These are phyloP conservation scores for Aspergillus sp. DNA, from an alignment of 2,329 filamentous ascomycete species.

Conservation along the genomic window DNA sequence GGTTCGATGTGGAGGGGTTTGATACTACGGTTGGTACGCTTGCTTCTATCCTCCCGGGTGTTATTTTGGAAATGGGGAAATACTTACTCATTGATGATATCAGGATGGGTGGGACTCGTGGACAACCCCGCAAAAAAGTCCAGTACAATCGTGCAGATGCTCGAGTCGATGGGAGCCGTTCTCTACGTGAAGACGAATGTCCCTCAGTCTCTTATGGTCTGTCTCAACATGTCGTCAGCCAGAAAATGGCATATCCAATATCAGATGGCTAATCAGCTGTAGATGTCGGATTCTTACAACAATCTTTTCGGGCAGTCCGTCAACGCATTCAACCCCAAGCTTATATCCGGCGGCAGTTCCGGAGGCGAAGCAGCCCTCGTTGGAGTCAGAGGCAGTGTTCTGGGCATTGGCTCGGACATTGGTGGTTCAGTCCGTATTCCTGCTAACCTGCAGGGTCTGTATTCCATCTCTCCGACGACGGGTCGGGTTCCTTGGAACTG, in stretches of 20 bases:
- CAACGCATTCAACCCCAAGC: slow-evolving; percentile 40
- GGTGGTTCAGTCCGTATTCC: slow-evolving; percentile 48
- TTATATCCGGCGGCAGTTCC: slow-evolving; percentile 46
- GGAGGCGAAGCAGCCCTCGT: slow-evolving; percentile 48
- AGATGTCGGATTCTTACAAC: slow-evolving; percentile 44
- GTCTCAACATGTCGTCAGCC: neutral
- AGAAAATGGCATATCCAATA: too few relatives aligned
- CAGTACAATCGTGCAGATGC: slow-evolving; percentile 19
- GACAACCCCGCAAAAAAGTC: slow-evolving; percentile 19
- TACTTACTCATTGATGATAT: too few relatives aligned
- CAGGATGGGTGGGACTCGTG: slow-evolving; percentile 41
- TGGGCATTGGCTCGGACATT: slow-evolving; percentile 49
- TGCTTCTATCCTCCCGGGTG: neutral
- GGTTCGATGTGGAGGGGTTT: slow-evolving; percentile 46
- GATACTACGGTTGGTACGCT: slow-evolving; percentile 21
- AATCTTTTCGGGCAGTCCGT: slow-evolving; percentile 43
- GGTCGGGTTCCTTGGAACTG: slow-evolving; percentile 24
- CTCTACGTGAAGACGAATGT: slow-evolving; percentile 48
- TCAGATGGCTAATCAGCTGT: too few relatives aligned
- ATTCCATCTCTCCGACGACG: slow-evolving; percentile 31
- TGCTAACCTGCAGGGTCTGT: slow-evolving; percentile 43
- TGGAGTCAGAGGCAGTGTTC: slow-evolving; percentile 39
- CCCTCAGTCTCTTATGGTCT: slow-evolving; percentile 40
- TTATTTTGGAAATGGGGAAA: neutral
- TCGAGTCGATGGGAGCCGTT: slow-evolving; percentile 38